Evolutionary conservation across 352 stramenopile species (phyloP).

Genomic region (Phytophthora quininea): DNA sequence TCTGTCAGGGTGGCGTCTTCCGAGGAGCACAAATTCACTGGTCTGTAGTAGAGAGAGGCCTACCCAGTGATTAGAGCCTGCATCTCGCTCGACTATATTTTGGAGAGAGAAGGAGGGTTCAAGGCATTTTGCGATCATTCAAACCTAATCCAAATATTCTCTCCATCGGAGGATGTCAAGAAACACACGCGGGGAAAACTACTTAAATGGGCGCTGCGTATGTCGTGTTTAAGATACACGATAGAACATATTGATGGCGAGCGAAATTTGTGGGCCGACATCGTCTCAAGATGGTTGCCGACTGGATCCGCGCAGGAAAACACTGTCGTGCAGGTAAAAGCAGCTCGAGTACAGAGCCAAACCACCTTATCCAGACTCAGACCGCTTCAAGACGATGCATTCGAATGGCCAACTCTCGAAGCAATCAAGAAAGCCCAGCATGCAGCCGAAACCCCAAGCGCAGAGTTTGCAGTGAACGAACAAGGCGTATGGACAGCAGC

Average conservation of each 20-base stretch:
- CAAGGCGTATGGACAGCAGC: not conserved
- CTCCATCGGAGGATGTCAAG: conserved; percentile 21
- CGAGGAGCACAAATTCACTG: conserved; percentile 13
- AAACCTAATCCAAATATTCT: conserved; percentile 27
- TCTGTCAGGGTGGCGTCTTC: conserved; percentile 20
- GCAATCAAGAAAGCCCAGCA: not conserved
- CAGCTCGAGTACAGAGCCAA: not conserved
- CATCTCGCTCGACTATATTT: conserved; percentile 15
- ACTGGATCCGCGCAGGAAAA: not conserved
- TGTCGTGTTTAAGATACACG: conserved; percentile 10
- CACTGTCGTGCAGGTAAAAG: not conserved
- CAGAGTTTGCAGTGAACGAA: not conserved
- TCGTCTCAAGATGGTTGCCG: conserved; percentile 21
- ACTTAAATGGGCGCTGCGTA: conserved; percentile 18
- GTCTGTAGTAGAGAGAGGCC: conserved; percentile 23
- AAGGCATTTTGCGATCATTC: conserved; percentile 26
- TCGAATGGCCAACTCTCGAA: not conserved
- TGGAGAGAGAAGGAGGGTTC: conserved; percentile 10
- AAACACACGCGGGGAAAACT: conserved; percentile 25
- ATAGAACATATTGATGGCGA: conserved; percentile 30
- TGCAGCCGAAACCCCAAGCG: not conserved
- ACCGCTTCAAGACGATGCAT: not conserved
- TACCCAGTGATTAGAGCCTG: conserved; percentile 18
- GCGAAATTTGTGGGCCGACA: conserved; percentile 29
- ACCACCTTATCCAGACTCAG: not conserved